Conservation (phyloP, 208 protist genomes). For the Leishmania major region DNA sequence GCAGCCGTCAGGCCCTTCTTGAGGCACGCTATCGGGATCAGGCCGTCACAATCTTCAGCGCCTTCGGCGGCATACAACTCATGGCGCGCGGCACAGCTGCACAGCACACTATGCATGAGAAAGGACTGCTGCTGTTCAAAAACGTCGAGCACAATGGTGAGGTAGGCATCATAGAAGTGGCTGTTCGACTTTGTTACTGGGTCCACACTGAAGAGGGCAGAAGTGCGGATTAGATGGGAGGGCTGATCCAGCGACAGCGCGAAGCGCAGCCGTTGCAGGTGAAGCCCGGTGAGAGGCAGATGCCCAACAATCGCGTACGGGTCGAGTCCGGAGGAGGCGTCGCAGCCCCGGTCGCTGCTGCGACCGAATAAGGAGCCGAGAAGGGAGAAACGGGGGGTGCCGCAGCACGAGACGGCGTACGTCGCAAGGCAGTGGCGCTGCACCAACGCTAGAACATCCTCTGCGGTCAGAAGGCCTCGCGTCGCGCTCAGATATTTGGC, state of each 20-base stretch:
- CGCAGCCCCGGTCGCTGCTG: not conserved
- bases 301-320: slow-evolving; percentile 57
- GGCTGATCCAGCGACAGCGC: slow-evolving; percentile 85
- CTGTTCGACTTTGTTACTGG: slow-evolving; percentile 46
- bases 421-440: slow-evolving; percentile 72
- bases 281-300: slow-evolving; percentile 47
- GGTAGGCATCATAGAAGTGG: slow-evolving; percentile 86
- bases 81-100: slow-evolving; percentile 45
- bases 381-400: slow-evolving; percentile 63
- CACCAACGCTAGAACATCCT: slow-evolving; percentile 55
- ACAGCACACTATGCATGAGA: slow-evolving; percentile 55
- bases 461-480: slow-evolving; percentile 59
- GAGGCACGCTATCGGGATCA: slow-evolving; percentile 60
- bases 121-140: slow-evolving; percentile 73
- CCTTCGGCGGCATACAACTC: slow-evolving; percentile 44
- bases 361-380: slow-evolving; percentile 33
- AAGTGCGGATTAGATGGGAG: slow-evolving; percentile 43
- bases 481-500: slow-evolving; percentile 43
- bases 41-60: slow-evolving; percentile 69
- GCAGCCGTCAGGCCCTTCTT: slow-evolving; percentile 41
- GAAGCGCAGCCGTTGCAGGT: slow-evolving; percentile 76
- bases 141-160: slow-evolving; percentile 67
- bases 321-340: not conserved
- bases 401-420: slow-evolving; percentile 80
- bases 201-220: slow-evolving; percentile 69